These are phyloP conservation scores for Angophora floribunda DNA, from an alignment of 345 rosid genomes.

Conservation along the genomic window DNA sequence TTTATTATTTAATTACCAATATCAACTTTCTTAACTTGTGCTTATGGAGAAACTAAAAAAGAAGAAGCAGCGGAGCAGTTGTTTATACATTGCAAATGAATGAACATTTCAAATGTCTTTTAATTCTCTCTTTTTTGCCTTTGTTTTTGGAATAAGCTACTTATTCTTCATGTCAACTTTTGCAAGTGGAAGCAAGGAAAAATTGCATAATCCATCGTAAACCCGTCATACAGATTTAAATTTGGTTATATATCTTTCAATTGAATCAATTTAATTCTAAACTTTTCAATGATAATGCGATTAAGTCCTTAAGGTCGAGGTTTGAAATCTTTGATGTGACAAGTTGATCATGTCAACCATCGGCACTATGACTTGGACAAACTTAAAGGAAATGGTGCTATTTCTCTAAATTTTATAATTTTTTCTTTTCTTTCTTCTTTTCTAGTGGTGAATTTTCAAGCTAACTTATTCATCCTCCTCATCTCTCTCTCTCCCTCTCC, in stretches of 20 bases:
- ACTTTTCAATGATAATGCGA: background rate
- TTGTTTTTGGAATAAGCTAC: background rate
- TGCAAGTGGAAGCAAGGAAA: background rate
- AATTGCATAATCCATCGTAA: background rate
- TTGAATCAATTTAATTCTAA: background rate
- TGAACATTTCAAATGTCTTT: background rate
- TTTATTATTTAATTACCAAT: background rate
- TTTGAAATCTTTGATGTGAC: background rate
- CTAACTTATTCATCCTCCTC: background rate
- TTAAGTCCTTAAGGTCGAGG: background rate
- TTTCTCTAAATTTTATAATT: background rate
- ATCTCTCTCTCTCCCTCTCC: background rate
- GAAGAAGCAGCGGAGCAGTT: background rate
- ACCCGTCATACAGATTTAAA: background rate
- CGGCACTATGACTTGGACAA: background rate
- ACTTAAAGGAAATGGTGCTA: background rate
- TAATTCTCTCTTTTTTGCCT: background rate
- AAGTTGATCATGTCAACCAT: background rate
- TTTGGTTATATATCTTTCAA: background rate
- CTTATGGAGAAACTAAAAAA: background rate
- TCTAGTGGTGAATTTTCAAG: background rate
- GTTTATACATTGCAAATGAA: background rate
- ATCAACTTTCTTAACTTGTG: background rate
- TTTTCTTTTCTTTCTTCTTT: background rate
- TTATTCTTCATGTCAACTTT: background rate